A percentile compares a stretch with the other conserved stretches of the same genome.
Conservation (phyloP, 768 basidiomycete species). For the Russula lepida region DNA sequence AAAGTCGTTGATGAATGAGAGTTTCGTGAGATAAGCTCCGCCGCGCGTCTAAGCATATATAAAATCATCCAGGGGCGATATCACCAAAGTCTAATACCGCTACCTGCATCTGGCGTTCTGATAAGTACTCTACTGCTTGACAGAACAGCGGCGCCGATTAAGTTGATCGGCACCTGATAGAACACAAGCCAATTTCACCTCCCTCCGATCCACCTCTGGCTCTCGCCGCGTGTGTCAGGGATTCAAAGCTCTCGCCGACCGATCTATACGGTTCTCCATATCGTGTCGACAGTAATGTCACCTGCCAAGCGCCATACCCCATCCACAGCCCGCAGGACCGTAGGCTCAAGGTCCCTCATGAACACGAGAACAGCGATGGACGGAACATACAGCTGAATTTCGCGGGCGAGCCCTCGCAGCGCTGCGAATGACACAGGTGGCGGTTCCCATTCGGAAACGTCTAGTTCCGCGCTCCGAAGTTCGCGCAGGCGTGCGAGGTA, state of each 20-base stretch:
- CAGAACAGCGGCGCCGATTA: neutral
- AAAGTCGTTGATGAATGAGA: neutral
- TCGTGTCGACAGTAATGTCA: conserved; percentile 18
- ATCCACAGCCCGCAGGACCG: conserved; percentile 32
- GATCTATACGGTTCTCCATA: conserved; percentile 12
- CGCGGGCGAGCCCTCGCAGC: conserved; percentile 48
- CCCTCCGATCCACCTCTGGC: neutral
- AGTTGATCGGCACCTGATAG: neutral
- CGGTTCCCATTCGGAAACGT: conserved; percentile 59
- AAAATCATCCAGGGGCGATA: neutral
- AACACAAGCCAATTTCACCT: neutral
- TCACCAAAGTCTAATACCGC: conserved; percentile 1
- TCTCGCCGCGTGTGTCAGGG: neutral
- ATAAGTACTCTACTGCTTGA: conserved; percentile 4
- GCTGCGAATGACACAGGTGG: conserved; percentile 44
- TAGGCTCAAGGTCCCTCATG: conserved; percentile 55
- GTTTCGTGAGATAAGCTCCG: conserved; percentile 1
- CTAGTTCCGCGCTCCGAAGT: conserved; percentile 51
- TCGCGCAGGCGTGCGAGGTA: conserved; percentile 44
- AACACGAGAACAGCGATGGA: conserved; percentile 47
- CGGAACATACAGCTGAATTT: conserved; percentile 53
- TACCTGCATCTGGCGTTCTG: neutral
- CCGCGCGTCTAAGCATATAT: neutral
- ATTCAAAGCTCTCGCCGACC: neutral
- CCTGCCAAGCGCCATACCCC: conserved; percentile 27